Base-by-base conservation (phyloP, 2,329 filamentous ascomycete species). In the Trichoderma oligosporum region DNA sequence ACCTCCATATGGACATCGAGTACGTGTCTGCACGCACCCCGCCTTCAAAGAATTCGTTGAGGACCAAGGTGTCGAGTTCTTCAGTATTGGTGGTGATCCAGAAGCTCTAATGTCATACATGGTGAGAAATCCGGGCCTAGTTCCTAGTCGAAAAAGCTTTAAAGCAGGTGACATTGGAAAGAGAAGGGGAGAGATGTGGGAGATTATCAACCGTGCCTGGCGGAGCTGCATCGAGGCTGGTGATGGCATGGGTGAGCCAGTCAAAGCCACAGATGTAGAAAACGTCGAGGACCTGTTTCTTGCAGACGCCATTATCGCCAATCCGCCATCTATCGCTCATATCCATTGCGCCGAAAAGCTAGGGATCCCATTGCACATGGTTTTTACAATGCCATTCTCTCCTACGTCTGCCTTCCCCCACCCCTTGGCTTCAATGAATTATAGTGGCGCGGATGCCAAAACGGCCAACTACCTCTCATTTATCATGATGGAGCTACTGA, bases 381-480 rank as follows among this genome's bases (percentile, higher is more conserved):
- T 82, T 61, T 78, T 79, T 59, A 81, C 82, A 18, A 8, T 69
- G 68, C 49, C 64, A 58, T 35, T 66, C 65, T 55, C 67, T 60
- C 7, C 59, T 64, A 48, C 67, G 60, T 82, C 85, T 61, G 76
- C 81, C 0, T 89, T 89, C 59, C 83, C 85, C 1, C 86, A 89
- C 66, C 86, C 86, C 0, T 73, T 89, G 16, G 85, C 85, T 0
- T 80, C 88, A 20, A 65, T 60, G 77, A 83, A 61, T 78, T 80
- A 20, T 78, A 63, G 81, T 0, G 83, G 84, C 52, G 81, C 83
- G 0, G 84, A 87, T 29, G 61, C 73, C 1, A 80, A 78, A 3
- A 75, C 84, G 3, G 83, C 84, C 1, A 89, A 89, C 60, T 88
- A 84, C 65, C 79, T 88, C 20, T 85, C 82, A 0, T 87, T 81